Conservation (phyloP, 2,329 filamentous ascomycete genomes). For the Hymenoscyphus fraxineus region DNA sequence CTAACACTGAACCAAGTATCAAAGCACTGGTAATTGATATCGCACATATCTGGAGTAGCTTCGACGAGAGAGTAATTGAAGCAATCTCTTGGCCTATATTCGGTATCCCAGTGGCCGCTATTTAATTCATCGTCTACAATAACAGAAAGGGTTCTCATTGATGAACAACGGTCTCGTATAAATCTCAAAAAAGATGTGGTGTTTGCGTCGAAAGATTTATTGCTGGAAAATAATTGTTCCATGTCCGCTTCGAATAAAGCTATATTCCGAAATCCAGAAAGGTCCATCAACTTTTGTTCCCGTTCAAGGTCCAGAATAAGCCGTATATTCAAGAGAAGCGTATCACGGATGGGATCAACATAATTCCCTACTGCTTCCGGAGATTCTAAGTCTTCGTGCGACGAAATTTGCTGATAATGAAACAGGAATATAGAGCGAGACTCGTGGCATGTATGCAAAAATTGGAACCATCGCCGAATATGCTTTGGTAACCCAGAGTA, state of each 20-base stretch:
- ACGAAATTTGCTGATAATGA: neutral
- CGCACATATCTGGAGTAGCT: too few relatives aligned
- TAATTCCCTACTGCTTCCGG: neutral
- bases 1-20: too few relatives aligned
- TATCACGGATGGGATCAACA: neutral
- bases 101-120: too few relatives aligned
- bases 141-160: neutral
- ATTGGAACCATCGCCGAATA: neutral
- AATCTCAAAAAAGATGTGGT: neutral
- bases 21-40: too few relatives aligned
- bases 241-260: neutral
- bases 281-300: neutral
- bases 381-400: neutral
- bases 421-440: neutral
- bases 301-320: neutral
- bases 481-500: neutral
- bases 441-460: neutral
- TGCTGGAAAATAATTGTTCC: too few relatives aligned
- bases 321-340: neutral
- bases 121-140: neutral
- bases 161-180: neutral
- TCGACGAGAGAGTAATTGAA: too few relatives aligned
- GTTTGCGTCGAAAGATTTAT: neutral
- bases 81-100: too few relatives aligned
- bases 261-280: neutral